Base-by-base conservation (phyloP, 2,329 filamentous ascomycete species). In the Sclerotinia trifoliorum region DNA sequence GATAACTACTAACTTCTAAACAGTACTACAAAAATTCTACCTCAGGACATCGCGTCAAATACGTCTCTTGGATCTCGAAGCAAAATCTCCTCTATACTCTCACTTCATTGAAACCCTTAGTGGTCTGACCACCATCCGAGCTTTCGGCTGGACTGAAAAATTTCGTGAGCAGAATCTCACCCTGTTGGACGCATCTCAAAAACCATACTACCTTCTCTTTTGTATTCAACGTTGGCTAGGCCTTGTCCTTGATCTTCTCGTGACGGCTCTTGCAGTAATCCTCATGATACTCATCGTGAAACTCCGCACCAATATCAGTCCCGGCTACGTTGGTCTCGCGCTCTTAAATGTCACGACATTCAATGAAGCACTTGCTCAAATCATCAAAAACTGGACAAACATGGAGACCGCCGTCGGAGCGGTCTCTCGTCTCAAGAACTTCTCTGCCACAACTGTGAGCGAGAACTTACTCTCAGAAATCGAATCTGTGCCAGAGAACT, bases 221-320 rank as follows among this genome's bases (percentile, higher is more conserved):
- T 82, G 83, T 60, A 81, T 87, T 2, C 87, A 89, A 73, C 80
- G 84, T 32, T 88, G 86, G 86, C 80, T 88, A 0, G 79, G 75
- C 0, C 78, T 88, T 0, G 80, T 82, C 0, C 66, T 75, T 0
- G 73, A 74, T 51, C 67, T 75, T n/a, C 52, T 75, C 13, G 72
- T 73, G 10, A 68, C 52, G 24, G 71, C 72, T 8, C 66, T 80
- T 1, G 78, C 78, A 5, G 71, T 76, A 15, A 71, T 77, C 15
- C 65, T 80, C 26, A 77, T 78, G 51, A 72, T 75, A 0, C 74
- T 81, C 4, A 75, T 77, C 8, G 75, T 79, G 10, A 73, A 77
- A 42, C 72, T 79, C 35, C 73, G 76, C 8, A 69, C 68, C 21
- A 69, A 69, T 15, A 72, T 77, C 13, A 72, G 71, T 39, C 68